A percentile compares a stretch with the other conserved stretches of the same genome.
Evolutionary conservation across 257 asterid species (phyloP).

Genomic region (Sherardia arvensis): DNA sequence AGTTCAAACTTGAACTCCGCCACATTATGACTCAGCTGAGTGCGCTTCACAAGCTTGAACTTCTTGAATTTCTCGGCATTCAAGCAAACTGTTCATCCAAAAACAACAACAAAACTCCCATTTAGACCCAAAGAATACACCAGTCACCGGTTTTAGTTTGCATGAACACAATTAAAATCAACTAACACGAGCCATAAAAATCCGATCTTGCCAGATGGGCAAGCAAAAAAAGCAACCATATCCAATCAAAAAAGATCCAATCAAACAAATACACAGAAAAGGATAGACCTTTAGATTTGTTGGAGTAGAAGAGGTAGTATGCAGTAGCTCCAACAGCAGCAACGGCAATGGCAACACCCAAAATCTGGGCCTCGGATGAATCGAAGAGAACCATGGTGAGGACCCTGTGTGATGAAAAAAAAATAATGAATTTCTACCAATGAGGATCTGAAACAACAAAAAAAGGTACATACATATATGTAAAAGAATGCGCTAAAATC

Average conservation of each 20-base stretch:
- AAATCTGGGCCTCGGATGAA: constrained; percentile 57
- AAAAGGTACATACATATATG: not conserved
- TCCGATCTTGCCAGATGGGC: not conserved
- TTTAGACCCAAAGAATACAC: not conserved
- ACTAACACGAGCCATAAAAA: not conserved
- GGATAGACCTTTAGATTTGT: constrained; percentile 63
- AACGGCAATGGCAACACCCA: constrained; percentile 49
- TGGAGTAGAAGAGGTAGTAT: constrained; percentile 48
- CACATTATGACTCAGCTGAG: constrained; percentile 86
- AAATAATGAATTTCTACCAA: not conserved
- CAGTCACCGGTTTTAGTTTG: too few relatives aligned
- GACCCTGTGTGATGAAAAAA: constrained; percentile 15
- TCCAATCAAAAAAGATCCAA: not conserved
- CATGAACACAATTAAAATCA: not conserved
- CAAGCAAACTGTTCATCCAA: constrained; percentile 52
- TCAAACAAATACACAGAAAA: not conserved
- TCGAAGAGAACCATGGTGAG: constrained; percentile 61
- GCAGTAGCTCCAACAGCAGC: constrained; percentile 55
- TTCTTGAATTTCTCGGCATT: constrained; percentile 76
- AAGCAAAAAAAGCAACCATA: not conserved
- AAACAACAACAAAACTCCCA: not conserved
- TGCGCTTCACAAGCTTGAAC: constrained; percentile 84
- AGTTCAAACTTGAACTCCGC: constrained; percentile 85
- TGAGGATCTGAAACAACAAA: not conserved
- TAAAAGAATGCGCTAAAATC: not conserved